phyloP scores from a whole-genome alignment of 2,329 filamentous ascomycete genomes.

The Neopestalotiopsis sp. region DNA sequence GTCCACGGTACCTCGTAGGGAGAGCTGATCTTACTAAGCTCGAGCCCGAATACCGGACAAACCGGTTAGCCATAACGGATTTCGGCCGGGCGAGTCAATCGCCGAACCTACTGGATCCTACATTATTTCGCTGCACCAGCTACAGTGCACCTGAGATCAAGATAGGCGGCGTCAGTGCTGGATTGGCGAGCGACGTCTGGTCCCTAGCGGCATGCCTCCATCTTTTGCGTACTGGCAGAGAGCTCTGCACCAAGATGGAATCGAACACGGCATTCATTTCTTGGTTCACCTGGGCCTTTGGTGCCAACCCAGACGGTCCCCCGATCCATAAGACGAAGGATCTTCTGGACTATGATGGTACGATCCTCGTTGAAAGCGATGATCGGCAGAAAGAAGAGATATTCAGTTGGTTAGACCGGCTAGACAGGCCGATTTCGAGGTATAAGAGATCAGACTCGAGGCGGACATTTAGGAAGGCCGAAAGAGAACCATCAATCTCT shows the following conservation, averaged over 20 bases:
- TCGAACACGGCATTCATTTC: background rate
- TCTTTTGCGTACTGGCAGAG: background rate
- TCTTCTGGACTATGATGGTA: background rate
- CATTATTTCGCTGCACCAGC: background rate
- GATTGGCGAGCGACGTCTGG: background rate
- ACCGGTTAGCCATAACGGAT: background rate
- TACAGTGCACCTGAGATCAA: slow-evolving; percentile 5
- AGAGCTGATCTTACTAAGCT: background rate
- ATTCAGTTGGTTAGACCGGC: background rate
- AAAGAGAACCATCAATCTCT: background rate
- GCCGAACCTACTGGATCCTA: background rate
- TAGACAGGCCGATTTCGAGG: background rate
- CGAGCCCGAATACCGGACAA: background rate
- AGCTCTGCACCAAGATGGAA: background rate
- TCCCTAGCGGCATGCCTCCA: slow-evolving; percentile 5
- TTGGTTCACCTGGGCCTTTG: slow-evolving; percentile 1
- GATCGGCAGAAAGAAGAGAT: background rate
- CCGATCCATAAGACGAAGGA: background rate
- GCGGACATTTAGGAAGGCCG: slow-evolving; percentile 3
- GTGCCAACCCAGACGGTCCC: background rate
- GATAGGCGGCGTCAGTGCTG: background rate
- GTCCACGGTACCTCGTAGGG: background rate
- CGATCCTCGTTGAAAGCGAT: background rate
- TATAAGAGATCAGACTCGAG: background rate
- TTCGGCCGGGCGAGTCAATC: background rate